Conservation (phyloP, 2,329 filamentous ascomycete genomes). For the Apiospora arundinis region DNA sequence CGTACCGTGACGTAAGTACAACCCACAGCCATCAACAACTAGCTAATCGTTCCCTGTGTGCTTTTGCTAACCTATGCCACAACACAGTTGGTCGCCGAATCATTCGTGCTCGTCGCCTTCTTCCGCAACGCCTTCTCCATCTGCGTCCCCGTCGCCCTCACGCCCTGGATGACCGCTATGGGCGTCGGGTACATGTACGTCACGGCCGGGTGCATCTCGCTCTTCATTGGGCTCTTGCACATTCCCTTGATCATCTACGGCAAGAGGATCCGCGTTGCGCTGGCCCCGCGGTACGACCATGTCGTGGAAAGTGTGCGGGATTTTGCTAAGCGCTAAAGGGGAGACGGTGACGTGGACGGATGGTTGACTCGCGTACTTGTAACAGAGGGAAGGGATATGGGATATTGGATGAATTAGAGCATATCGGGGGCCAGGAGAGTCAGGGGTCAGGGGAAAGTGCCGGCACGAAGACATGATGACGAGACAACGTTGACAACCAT, state of each 20-base stretch:
- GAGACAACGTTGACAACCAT: no score
- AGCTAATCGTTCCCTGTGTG: no score
- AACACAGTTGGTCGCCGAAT: conserved; percentile 32
- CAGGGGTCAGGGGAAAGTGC: background rate
- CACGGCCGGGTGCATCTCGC: conserved; percentile 12
- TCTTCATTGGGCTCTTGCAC: conserved; percentile 20
- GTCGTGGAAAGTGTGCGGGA: conserved; percentile 20
- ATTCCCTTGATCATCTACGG: conserved; percentile 24
- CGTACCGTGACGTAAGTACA: conserved; percentile 42
- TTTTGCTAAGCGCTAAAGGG: no score
- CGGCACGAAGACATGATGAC: background rate
- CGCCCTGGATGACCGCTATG: conserved; percentile 35
- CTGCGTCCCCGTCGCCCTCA: conserved; percentile 39
- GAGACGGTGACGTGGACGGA: no score
- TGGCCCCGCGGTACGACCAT: background rate
- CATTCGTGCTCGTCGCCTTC: conserved; percentile 40
- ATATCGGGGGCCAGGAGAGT: background rate
- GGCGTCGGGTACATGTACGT: conserved; percentile 27
- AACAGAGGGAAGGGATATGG: background rate
- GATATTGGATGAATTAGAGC: background rate
- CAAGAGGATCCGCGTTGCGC: conserved; percentile 24
- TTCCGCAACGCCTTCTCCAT: conserved; percentile 41
- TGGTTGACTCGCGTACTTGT: no score
- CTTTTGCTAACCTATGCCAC: background rate
- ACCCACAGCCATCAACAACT: background rate